Base-by-base conservation (phyloP, 805 yeast genomes). In the Ogataea glucozyma region DNA sequence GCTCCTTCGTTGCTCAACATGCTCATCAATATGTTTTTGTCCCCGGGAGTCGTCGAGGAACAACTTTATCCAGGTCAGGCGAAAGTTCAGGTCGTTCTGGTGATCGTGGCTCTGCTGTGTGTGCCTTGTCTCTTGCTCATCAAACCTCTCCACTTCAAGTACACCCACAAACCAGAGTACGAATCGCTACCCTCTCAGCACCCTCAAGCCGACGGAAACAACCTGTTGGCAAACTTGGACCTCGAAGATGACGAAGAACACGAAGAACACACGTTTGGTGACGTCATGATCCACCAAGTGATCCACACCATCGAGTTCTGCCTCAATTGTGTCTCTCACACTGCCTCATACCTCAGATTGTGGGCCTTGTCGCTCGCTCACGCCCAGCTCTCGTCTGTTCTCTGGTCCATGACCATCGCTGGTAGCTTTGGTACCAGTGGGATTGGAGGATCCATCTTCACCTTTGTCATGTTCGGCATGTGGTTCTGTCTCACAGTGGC, bases 301-400 rank as follows among this genome's bases (percentile, higher is more conserved):
- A 91, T 91, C 55, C 97, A 93, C 66, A 93, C 99, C 9, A 91
- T 91, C 62, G 99, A 91, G 72, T 91, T 93, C 69, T 91, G 99
- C 61, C 75, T 91, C 61, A 93, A 93, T 67, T 87, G 97, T 72
- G 96, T 91, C 23, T 88, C 97, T n/a, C 99, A 91, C 65, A 91
- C 99, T 2, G 99, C 99, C 1, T 91, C 98, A 0, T 91, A 91
- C 61, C 73, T 91, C 54, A 86, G 99, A 67, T 72, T 91, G 53
- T 91, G 99, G 99, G 99, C 99, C 3, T 72, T 91, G 54, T 91
- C 98, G 1, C 78, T 91, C 49, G 99, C 99, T 0, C 99, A 91
- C 68, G 95, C 96, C 11, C 98, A 91, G 71, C 75, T 91, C 56
- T 90, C 97, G 0, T 72, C 85, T n/a, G 99, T 91, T 7, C 72